Percentiles rank a stretch among this genome's conserved stretches.
phyloP scores from a whole-genome alignment of 257 asterid genomes.

The Verbascum thapsus region DNA sequence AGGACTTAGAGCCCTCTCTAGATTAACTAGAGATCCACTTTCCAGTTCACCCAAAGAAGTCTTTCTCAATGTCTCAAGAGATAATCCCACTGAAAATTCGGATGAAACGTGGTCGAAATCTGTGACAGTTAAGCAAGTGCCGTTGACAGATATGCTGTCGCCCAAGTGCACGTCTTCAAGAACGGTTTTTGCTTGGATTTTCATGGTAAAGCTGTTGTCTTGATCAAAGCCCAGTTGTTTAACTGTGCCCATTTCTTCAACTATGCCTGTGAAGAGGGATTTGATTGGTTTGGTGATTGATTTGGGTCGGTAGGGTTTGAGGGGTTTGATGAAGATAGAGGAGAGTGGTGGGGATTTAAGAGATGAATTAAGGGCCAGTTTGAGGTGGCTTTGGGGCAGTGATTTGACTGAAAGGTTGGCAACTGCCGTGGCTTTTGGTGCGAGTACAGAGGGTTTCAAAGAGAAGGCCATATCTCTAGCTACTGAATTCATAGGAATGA shows the following conservation, averaged over 20 bases:
- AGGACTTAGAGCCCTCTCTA: constrained; percentile 86
- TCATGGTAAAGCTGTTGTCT: constrained; percentile 66
- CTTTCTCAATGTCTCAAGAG: constrained; percentile 83
- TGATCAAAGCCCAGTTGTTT: constrained; percentile 59
- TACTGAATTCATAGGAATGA: too few species aligned
- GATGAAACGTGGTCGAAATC: constrained; percentile 44
- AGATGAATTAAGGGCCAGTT: constrained; percentile 19
- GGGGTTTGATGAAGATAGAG: constrained; percentile 40
- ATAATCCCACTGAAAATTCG: constrained; percentile 69
- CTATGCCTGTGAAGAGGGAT: constrained; percentile 87
- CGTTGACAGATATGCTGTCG: constrained; percentile 89
- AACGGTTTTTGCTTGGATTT: constrained; percentile 52
- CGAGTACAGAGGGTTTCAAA: background rate
- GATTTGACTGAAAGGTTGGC: background rate
- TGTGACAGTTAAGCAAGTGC: constrained; percentile 83
- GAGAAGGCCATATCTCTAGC: constrained; percentile 29
- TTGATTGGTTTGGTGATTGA: constrained; percentile 32
- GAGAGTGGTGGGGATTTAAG: constrained; percentile 49
- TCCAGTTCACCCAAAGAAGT: constrained; percentile 65
- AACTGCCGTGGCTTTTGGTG: constrained; percentile 16
- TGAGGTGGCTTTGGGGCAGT: constrained; percentile 24
- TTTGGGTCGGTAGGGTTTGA: constrained; percentile 36
- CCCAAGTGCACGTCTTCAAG: constrained; percentile 79
- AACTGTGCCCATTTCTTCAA: constrained; percentile 83
- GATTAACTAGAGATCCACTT: constrained; percentile 64